phyloP scores from a whole-genome alignment of 2,329 filamentous ascomycete species.

The Didymella segeticola region DNA sequence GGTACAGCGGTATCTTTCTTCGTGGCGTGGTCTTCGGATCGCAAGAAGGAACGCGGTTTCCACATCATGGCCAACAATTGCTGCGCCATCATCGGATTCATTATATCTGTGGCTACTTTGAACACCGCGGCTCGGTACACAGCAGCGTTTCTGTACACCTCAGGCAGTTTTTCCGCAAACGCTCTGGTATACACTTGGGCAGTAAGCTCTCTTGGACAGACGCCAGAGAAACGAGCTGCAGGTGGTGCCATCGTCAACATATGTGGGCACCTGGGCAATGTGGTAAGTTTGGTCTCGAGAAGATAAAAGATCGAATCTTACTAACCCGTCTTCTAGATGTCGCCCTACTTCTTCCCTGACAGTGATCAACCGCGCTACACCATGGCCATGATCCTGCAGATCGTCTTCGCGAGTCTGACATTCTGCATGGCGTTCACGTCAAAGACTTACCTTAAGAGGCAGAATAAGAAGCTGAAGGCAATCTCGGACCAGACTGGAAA shows the following conservation, averaged over 20 bases:
- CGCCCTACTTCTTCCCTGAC: conserved; percentile 49
- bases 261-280: conserved; percentile 48
- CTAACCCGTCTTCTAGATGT: conserved; percentile 23
- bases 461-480: conserved; percentile 21
- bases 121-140: conserved; percentile 24
- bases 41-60: conserved; percentile 18
- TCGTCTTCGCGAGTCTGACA: conserved; percentile 21
- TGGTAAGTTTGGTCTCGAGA: conserved; percentile 19
- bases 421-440: conserved; percentile 14
- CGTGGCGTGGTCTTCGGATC: conserved; percentile 16
- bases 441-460: conserved; percentile 16
- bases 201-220: conserved; percentile 42
- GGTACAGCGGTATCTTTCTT: conserved; percentile 19
- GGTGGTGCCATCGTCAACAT: conserved; percentile 50
- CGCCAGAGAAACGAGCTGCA: conserved; percentile 50
- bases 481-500: conserved; percentile 11
- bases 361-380: conserved; percentile 19
- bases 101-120: conserved; percentile 23
- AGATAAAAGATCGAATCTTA: too few relatives aligned
- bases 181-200: conserved; percentile 48
- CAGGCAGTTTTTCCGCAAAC: conserved; percentile 46
- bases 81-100: conserved; percentile 20
- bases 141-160: conserved; percentile 44
- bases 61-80: conserved; percentile 22
- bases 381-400: conserved; percentile 25